Base-by-base conservation (phyloP, 176 grass and related monocot genomes). In the Dactylis glomerata region DNA sequence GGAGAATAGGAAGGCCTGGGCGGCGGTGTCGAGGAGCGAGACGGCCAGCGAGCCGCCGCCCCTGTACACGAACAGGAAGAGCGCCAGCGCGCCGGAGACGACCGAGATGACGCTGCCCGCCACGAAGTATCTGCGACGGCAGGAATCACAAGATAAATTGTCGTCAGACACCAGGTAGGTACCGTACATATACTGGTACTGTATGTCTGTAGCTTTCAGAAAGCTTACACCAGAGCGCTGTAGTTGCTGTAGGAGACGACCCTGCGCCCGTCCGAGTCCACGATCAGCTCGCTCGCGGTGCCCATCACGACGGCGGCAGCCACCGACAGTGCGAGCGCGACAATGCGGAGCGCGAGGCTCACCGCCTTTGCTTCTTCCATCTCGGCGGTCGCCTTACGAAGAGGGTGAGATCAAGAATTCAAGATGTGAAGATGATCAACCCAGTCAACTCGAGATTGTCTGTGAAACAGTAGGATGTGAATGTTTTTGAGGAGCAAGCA, bases 231-330 rank as follows among this genome's bases (percentile, higher is more conserved):
- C 41, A 92, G 81, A 10, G 83, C 56, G 22, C 12, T 76, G 86
- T 78, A 82, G 19, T 79, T 9, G 72, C 2, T 30, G 75, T 41
- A 79, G 8, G 80, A 78, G 30, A 88, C 80, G 50, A 22, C 8
- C 69, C 14, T 1, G 46, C 4, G 11, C 49, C 5, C 13, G 78
- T 2, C 22, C 22, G 0, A 68, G 68, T 3, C 19, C 58, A 31
- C 1, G 70, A 56, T 68, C 40, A 54, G 5, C 66, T 91, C 24
- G 76, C 38, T 84, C 33, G 85, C 77, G 12, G 77, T 86, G 30
- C 6, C 80, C 83, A 86, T 92, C 75, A 92, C 87, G 16, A 83
- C 68, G 57, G 83, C 68, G 19, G 87, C 79, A 4, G 80, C 86
- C 49, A 83, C 83, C 20, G 79, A 63, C 46, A 92, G 41, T 32